Conservation (phyloP, 441 rosid genomes). For the Brassica hybrid region DNA sequence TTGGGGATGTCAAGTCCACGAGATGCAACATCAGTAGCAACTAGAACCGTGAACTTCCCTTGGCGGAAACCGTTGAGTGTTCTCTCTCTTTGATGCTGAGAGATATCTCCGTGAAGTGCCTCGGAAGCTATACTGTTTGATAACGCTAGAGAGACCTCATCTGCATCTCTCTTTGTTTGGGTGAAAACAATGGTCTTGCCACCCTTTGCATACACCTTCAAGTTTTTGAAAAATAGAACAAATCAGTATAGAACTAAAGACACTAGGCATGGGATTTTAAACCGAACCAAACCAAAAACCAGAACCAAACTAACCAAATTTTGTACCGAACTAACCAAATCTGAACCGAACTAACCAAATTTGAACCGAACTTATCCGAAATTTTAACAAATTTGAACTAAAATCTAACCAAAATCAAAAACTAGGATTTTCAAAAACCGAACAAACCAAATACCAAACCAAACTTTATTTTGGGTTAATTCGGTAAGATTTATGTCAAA, state of each 20-base stretch:
- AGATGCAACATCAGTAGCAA: slow-evolving; percentile 97
- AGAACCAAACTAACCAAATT: not conserved
- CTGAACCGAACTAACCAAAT: no score
- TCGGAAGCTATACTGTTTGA: slow-evolving; percentile 87
- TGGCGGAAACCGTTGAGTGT: slow-evolving; percentile 88
- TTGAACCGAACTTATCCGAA: no score
- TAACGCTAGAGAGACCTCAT: slow-evolving; percentile 85
- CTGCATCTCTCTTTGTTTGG: slow-evolving; percentile 95
- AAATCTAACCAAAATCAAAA: no score
- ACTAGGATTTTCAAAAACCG: no score
- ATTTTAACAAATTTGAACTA: no score
- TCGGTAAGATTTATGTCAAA: no score
- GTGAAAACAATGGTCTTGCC: slow-evolving; percentile 98
- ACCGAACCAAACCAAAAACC: not conserved
- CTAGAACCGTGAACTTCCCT: slow-evolving; percentile 97
- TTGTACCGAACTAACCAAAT: no score
- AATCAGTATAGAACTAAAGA: not conserved
- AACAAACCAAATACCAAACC: no score
- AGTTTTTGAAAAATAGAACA: not conserved
- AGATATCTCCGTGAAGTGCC: slow-evolving; percentile 97
- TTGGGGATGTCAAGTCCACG: slow-evolving; percentile 99
- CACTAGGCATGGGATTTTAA: no score
- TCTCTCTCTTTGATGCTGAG: slow-evolving; percentile 99
- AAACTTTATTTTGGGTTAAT: no score
- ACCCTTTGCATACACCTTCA: slow-evolving; percentile 95